Evolutionary conservation across 208 protist species (phyloP).

Genomic region (Lotmaria passim): DNA sequence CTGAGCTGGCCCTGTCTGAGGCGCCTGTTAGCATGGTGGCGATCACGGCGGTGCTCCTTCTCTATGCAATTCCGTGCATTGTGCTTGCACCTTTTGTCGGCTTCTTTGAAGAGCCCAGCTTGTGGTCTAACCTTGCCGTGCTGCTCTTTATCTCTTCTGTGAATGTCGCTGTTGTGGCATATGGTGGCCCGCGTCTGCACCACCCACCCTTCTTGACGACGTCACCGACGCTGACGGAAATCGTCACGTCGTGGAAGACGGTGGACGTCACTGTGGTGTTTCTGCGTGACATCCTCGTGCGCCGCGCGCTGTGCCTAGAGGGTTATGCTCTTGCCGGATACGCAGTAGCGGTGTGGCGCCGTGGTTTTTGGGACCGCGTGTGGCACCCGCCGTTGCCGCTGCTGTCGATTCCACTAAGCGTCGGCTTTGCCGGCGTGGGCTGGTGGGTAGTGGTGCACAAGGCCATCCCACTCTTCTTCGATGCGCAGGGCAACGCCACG

Average conservation of each 20-base stretch:
- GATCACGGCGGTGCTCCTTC: slow-evolving; percentile 39
- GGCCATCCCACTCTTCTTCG: slow-evolving; percentile 38
- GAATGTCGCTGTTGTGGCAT: slow-evolving; percentile 53
- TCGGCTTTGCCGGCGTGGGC: slow-evolving; percentile 48
- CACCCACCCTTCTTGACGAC: slow-evolving; percentile 69
- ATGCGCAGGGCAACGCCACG: slow-evolving; percentile 20
- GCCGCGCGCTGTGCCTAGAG: slow-evolving; percentile 47
- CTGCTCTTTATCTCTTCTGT: slow-evolving; percentile 48
- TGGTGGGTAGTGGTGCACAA: slow-evolving; percentile 48
- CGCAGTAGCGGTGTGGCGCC: slow-evolving; percentile 48
- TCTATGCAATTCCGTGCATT: slow-evolving; percentile 67
- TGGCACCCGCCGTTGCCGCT: slow-evolving; percentile 78
- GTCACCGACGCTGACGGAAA: slow-evolving; percentile 45
- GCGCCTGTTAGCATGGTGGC: slow-evolving; percentile 18
- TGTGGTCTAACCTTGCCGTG: slow-evolving; percentile 32
- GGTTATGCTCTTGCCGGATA: slow-evolving; percentile 65
- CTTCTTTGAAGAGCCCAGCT: slow-evolving; percentile 61
- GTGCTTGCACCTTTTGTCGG: slow-evolving; percentile 61
- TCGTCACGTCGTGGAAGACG: slow-evolving; percentile 18
- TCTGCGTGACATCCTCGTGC: slow-evolving; percentile 26
- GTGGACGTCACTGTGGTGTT: slow-evolving; percentile 15
- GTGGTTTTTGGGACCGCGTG: slow-evolving; percentile 48
- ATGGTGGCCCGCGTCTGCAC: slow-evolving; percentile 52
- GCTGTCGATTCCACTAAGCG: slow-evolving; percentile 60
- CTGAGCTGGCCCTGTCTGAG: neutral